A percentile compares a stretch with the other conserved stretches of the same genome.
These are phyloP conservation scores for Aureobasidium sp. DNA, from an alignment of 2,329 filamentous ascomycete species.

Conservation along the genomic window DNA sequence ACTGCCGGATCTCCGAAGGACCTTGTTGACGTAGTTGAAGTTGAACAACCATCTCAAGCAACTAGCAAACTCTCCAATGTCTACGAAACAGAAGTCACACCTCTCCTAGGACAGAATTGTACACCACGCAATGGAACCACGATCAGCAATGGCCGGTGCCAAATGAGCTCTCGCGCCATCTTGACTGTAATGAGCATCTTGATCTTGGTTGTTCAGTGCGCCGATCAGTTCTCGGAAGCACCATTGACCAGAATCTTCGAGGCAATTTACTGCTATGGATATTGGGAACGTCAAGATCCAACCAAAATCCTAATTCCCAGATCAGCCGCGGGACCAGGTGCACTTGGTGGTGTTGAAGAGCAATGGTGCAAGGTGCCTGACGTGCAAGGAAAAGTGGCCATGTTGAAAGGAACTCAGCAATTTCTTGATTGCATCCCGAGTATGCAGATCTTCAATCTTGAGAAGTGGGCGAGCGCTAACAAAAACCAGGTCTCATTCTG, in stretches of 20 bases:
- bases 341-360: slow-evolving; percentile 33
- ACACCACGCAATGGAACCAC: not conserved
- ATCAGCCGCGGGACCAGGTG: slow-evolving; percentile 24
- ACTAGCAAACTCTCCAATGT: not conserved
- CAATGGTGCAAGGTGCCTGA: slow-evolving; percentile 42
- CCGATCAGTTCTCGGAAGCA: slow-evolving; percentile 33
- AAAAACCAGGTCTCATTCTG: slow-evolving; percentile 22
- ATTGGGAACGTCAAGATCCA: slow-evolving; percentile 38
- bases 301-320: slow-evolving; percentile 24
- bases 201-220: slow-evolving; percentile 41
- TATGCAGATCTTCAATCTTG: slow-evolving; percentile 21
- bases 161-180: slow-evolving; percentile 17
- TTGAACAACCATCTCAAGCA: not conserved
- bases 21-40: not conserved
- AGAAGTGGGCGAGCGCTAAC: slow-evolving; percentile 13
- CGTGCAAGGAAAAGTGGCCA: slow-evolving; percentile 48
- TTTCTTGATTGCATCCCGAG: slow-evolving; percentile 44
- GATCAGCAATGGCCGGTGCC: not conserved
- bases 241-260: slow-evolving; percentile 48
- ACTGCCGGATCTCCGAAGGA: not conserved
- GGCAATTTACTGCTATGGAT: slow-evolving; percentile 46
- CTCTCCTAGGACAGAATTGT: not conserved
- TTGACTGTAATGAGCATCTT: slow-evolving; percentile 29
- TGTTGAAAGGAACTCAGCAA: slow-evolving; percentile 43
- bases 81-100: not conserved